These are phyloP conservation scores for Stellera chamaejasme DNA, from an alignment of 345 rosid species.

Conservation along the genomic window DNA sequence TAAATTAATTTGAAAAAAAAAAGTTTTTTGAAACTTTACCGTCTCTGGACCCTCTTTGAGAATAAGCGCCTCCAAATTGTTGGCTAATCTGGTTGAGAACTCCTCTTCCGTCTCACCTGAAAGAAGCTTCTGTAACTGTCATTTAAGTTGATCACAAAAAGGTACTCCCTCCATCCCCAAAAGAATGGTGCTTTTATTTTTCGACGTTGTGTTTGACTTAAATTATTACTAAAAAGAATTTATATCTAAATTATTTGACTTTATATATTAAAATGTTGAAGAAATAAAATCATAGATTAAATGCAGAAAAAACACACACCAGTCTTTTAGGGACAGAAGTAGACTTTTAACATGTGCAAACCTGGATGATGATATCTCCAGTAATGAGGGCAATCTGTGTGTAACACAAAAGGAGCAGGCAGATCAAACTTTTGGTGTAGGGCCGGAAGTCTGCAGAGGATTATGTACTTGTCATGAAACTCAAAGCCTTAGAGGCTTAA, in stretches of 20 bases:
- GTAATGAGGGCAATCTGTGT: constrained; percentile 98
- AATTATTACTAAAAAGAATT: neutral
- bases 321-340: too few relatives aligned
- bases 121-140: constrained; percentile 11
- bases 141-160: constrained; percentile 4
- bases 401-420: constrained; percentile 89
- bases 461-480: constrained; percentile 1
- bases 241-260: too few relatives aligned
- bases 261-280: too few relatives aligned
- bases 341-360: constrained; percentile 16
- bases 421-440: constrained; percentile 92
- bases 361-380: constrained; percentile 96
- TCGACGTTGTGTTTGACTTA: too few relatives aligned
- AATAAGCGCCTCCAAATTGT: constrained; percentile 80
- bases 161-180: neutral
- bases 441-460: constrained; percentile 58
- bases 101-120: constrained; percentile 95
- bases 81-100: constrained; percentile 83
- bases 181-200: neutral
- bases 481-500: constrained; percentile 4
- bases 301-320: too few relatives aligned
- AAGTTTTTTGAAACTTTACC: constrained; percentile 29
- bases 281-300: too few relatives aligned
- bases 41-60: constrained; percentile 96
- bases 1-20: neutral